Conservation (phyloP, 75 land plant genomes). For the Sequoia sempervirens region DNA sequence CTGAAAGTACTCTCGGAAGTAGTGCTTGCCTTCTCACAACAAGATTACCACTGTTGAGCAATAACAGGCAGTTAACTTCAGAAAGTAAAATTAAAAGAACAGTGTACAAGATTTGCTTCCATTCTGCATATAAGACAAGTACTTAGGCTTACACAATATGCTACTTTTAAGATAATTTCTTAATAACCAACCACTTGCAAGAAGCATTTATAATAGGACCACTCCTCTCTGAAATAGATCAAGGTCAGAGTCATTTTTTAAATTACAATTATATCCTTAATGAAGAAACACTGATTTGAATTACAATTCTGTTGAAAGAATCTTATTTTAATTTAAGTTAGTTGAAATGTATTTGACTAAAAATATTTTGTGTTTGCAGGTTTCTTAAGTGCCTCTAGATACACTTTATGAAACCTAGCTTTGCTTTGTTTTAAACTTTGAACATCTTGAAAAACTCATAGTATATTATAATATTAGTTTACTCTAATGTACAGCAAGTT, state of each 20-base stretch:
- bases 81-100: background rate
- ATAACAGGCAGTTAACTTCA: background rate
- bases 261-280: background rate
- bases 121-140: background rate
- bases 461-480: background rate
- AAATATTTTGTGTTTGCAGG: background rate
- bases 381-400: background rate
- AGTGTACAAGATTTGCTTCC: background rate
- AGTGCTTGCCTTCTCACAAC: constrained; percentile 79
- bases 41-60: constrained; percentile 64
- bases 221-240: background rate
- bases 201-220: background rate
- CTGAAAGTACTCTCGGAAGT: constrained; percentile 81
- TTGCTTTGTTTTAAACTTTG: background rate
- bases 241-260: background rate
- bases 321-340: background rate
- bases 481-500: background rate
- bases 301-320: background rate
- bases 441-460: background rate
- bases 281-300: background rate
- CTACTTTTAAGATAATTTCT: no score
- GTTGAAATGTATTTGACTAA: background rate
- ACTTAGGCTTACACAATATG: background rate
- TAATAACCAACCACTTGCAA: background rate
- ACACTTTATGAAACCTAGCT: background rate